A percentile compares a stretch with the other conserved stretches of the same genome.
These are phyloP conservation scores for Conidiobolus incongruus DNA, from an alignment of 371 early-diverging fungal genomes.

Conservation along the genomic window DNA sequence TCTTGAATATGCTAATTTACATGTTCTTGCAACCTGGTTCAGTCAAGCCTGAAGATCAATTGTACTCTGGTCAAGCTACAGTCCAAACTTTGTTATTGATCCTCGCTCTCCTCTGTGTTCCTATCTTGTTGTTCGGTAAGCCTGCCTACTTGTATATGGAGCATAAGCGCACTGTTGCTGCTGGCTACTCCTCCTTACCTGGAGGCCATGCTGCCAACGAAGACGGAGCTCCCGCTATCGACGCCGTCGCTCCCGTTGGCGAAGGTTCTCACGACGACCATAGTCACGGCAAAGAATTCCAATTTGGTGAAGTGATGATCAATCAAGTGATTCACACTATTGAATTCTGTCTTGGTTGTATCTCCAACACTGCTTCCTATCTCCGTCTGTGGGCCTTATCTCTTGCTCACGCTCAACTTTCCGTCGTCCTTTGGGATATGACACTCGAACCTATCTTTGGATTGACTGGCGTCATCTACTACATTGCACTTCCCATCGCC, in stretches of 20 bases:
- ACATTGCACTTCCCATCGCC: slow-evolving; percentile 41
- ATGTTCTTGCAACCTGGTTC: slow-evolving; percentile 97
- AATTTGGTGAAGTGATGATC: slow-evolving; percentile 84
- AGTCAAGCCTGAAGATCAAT: slow-evolving; percentile 38
- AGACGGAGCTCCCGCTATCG: slow-evolving; percentile 13
- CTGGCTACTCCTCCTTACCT: slow-evolving; percentile 48
- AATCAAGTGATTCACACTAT: slow-evolving; percentile 98
- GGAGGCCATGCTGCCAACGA: slow-evolving; percentile 18
- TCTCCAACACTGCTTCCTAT: slow-evolving; percentile 99
- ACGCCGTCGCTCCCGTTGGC: slow-evolving; percentile 10
- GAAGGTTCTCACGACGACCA: slow-evolving; percentile 13
- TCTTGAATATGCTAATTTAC: slow-evolving; percentile 95
- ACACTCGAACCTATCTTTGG: slow-evolving; percentile 46
- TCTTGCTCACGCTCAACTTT: slow-evolving; percentile 98
- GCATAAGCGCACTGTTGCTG: slow-evolving; percentile 42
- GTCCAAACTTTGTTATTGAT: slow-evolving; percentile 72
- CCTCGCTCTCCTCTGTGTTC: slow-evolving; percentile 77
- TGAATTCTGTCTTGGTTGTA: slow-evolving; percentile 95
- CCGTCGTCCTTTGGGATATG: slow-evolving; percentile 95
- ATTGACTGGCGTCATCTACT: slow-evolving; percentile 19
- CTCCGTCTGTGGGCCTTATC: slow-evolving; percentile 99
- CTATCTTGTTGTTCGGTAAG: slow-evolving; percentile 97
- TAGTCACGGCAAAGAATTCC: slow-evolving; percentile 11
- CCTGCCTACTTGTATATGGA: slow-evolving; percentile 69
- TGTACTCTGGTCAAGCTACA: slow-evolving; percentile 73